Base-by-base conservation (phyloP, 306 rosid genomes). In the Cicer arietinum region DNA sequence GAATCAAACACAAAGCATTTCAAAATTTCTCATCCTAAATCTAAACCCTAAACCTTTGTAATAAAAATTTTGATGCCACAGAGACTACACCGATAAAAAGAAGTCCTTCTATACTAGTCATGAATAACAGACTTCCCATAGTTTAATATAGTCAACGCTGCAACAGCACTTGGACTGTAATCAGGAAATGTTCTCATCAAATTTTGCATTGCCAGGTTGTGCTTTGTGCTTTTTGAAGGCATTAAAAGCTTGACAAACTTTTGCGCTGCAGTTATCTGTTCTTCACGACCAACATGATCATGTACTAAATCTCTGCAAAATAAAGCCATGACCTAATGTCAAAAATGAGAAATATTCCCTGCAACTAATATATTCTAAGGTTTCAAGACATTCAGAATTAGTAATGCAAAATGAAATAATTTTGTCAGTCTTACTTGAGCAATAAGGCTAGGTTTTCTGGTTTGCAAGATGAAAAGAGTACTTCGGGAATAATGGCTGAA, bases 401-500 rank as follows among this genome's bases (percentile, higher is more conserved):
- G 54, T 13, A 46, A 18, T 1, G 10, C 50, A 40, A 30, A 11
- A 18, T 35, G 70, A n/a, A 60, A 74, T n/a, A 62, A 35, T 12
- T 12, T 7, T 59, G 35, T 63, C 17, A 35, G 1, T 40, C 86
- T 74, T 85, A 90, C 97, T 41, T 75, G 83, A 86, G 85, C 78
- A 87, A 68, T 44, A 77, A 68, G 57, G 89, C 85, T 41, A 94
- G 81, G 65, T 79, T 91, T 16, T n/a, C 59, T 6, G 87, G 92
- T 10, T 87, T 84, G 75, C 98, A 94, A 35, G 77, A 81, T 63
- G 72, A 82, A 67, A 94, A 91, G 48, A 94, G 96, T 47, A 88
- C 91, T 88, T 91, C 96, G 5, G 98, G 97, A 69, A 91, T 86
- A 67, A 91, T 73, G 72, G 89, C 71, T 18, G 92, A 84, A 77